phyloP scores from a whole-genome alignment of 768 basidiomycete genomes.

The Terana coerulea region DNA sequence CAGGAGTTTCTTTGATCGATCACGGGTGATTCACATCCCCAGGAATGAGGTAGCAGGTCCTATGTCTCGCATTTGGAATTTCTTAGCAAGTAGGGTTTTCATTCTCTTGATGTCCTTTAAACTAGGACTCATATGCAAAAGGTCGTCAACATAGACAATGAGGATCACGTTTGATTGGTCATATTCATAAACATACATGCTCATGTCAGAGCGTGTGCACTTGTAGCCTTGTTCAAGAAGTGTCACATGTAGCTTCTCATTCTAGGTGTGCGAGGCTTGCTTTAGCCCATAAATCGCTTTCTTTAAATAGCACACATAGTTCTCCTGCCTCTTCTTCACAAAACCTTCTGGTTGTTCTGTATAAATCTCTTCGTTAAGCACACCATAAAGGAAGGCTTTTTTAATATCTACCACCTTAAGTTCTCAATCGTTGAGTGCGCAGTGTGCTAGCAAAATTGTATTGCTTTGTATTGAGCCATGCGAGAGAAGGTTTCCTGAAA shows the following conservation, averaged over 20 bases:
- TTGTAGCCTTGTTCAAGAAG: slow-evolving; percentile 15
- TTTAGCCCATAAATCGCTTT: slow-evolving; percentile 34
- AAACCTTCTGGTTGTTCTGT: slow-evolving; percentile 17
- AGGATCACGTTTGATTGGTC: too few species aligned
- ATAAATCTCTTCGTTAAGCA: slow-evolving; percentile 20
- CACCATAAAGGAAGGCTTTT: slow-evolving; percentile 27
- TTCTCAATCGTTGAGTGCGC: slow-evolving; percentile 19
- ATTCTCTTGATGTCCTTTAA: neutral
- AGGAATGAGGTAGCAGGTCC: slow-evolving; percentile 20
- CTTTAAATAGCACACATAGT: slow-evolving; percentile 21
- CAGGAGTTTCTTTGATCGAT: slow-evolving; percentile 5
- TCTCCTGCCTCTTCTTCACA: slow-evolving; percentile 10
- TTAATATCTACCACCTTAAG: slow-evolving; percentile 25
- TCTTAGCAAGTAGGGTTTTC: neutral
- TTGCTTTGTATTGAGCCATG: slow-evolving; percentile 19
- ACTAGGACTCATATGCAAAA: neutral
- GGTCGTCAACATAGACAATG: too few species aligned
- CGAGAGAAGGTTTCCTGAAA: slow-evolving; percentile 29
- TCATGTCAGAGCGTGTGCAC: slow-evolving; percentile 32
- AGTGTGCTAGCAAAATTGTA: slow-evolving; percentile 23
- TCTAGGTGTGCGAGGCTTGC: slow-evolving; percentile 23
- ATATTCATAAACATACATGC: too few species aligned
- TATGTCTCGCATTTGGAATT: slow-evolving; percentile 13
- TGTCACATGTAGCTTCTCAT: slow-evolving; percentile 27
- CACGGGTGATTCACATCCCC: slow-evolving; percentile 18